These are phyloP conservation scores for Trametes maxima DNA, from an alignment of 768 basidiomycete species.

Conservation along the genomic window DNA sequence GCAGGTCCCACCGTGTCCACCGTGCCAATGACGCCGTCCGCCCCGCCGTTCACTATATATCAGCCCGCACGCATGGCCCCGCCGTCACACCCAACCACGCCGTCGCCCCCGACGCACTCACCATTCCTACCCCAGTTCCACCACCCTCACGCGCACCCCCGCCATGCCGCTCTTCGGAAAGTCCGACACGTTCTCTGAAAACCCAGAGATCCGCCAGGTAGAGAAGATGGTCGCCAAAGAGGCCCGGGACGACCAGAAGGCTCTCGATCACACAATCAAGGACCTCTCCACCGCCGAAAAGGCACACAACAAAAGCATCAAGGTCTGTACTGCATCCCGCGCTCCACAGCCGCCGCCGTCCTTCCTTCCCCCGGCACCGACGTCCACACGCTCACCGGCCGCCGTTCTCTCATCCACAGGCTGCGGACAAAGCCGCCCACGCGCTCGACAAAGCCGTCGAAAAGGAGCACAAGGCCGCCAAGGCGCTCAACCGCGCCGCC, in stretches of 20 bases:
- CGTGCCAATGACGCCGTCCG: conserved; percentile 7
- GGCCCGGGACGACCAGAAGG: conserved; percentile 52
- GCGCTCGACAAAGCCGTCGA: conserved; percentile 49
- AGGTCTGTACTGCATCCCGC: conserved; percentile 38
- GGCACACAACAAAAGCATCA: conserved; percentile 51
- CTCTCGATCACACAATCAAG: conserved; percentile 54
- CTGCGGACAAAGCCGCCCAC: conserved; percentile 49
- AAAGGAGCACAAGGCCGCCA: conserved; percentile 52
- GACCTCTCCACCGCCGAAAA: conserved; percentile 58
- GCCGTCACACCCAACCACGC: neutral
- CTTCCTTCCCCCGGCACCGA: neutral
- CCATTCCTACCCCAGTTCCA: neutral
- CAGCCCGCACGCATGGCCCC: neutral
- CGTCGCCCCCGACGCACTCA: neutral
- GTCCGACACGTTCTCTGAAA: conserved; percentile 28
- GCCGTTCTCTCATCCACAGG: conserved; percentile 32
- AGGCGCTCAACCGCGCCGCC: conserved; percentile 53
- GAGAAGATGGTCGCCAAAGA: conserved; percentile 53
- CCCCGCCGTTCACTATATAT: conserved; percentile 5
- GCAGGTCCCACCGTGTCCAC: neutral
- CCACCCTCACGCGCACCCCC: conserved; percentile 8
- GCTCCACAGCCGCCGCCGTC: neutral
- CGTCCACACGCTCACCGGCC: neutral
- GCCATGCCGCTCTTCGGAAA: conserved; percentile 34
- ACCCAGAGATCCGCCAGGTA: conserved; percentile 39